Conservation (phyloP, 305 asterid species). For the Plantago lanceolata region DNA sequence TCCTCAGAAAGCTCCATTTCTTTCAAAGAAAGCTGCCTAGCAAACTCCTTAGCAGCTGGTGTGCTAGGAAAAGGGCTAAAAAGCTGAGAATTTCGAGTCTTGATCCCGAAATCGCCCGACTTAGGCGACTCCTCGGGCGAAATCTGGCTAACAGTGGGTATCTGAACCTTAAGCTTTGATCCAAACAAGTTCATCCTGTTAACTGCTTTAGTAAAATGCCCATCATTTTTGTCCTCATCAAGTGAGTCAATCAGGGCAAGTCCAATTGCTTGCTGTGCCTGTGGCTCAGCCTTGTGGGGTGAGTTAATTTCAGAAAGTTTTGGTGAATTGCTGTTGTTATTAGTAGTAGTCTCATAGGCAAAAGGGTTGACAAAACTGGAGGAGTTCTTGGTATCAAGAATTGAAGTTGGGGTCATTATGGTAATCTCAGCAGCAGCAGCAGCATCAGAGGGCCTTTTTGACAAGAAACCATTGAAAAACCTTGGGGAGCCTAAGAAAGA, state of each 20-base stretch:
- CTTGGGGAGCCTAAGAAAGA: slow-evolving; percentile 67
- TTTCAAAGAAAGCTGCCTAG: slow-evolving; percentile 53
- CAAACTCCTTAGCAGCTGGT: slow-evolving; percentile 34
- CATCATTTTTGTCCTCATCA: slow-evolving; percentile 30
- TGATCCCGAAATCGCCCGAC: slow-evolving; percentile 83
- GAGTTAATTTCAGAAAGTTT: slow-evolving; percentile 20
- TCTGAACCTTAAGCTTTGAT: slow-evolving; percentile 71
- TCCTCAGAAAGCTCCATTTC: slow-evolving; percentile 96
- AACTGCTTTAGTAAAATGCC: slow-evolving; percentile 33
- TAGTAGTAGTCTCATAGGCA: slow-evolving; percentile 36
- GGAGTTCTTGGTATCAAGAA: slow-evolving; percentile 54
- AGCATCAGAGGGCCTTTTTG: slow-evolving; percentile 40
- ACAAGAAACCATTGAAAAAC: slow-evolving; percentile 50
- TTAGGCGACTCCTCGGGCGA: slow-evolving; percentile 45
- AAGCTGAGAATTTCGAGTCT: slow-evolving; percentile 47
- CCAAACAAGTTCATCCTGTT: slow-evolving; percentile 61
- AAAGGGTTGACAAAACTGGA: slow-evolving; percentile 52
- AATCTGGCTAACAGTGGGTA: slow-evolving; percentile 36
- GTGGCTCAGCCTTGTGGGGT: slow-evolving; percentile 30
- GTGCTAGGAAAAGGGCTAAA: slow-evolving; percentile 31
- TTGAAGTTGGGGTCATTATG: slow-evolving; percentile 60
- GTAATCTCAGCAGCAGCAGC: slow-evolving; percentile 29
- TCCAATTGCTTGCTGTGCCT: slow-evolving; percentile 63
- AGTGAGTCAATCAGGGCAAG: slow-evolving; percentile 69
- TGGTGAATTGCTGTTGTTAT: slow-evolving; percentile 20